A percentile compares a stretch with the other conserved stretches of the same genome.
phyloP scores from a whole-genome alignment of 805 yeast species.

The Gaillardinia entomophila region DNA sequence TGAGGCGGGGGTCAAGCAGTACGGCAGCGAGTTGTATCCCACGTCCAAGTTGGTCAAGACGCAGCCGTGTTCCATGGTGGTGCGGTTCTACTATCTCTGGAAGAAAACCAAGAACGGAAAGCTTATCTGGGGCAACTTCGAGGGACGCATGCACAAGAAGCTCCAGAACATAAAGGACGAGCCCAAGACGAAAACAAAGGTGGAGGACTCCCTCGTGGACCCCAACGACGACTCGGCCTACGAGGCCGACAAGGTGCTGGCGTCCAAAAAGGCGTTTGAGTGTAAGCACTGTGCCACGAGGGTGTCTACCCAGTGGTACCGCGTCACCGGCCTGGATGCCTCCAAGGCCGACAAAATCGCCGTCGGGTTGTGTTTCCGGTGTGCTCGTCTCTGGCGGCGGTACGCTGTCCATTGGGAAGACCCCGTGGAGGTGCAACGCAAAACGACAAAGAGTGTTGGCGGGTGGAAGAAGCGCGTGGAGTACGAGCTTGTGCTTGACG shows the following conservation, averaged over 20 bases:
- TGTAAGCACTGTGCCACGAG: slow-evolving; percentile 72
- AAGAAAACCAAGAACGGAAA: slow-evolving; percentile 77
- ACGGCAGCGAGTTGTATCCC: slow-evolving; percentile 76
- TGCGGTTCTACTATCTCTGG: slow-evolving; percentile 86
- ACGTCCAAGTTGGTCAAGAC: slow-evolving; percentile 67
- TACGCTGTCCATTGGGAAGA: slow-evolving; percentile 86
- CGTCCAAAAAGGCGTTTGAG: slow-evolving; percentile 35
- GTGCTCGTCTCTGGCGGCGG: slow-evolving; percentile 88
- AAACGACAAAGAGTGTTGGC: slow-evolving; percentile 36
- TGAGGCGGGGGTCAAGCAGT: slow-evolving; percentile 65
- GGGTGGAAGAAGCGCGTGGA: slow-evolving; percentile 63
- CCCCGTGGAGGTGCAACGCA: slow-evolving; percentile 60
- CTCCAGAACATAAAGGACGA: slow-evolving; percentile 27
- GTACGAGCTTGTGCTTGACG: slow-evolving; percentile 59
- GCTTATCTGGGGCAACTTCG: slow-evolving; percentile 74
- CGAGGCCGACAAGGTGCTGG: slow-evolving; percentile 46
- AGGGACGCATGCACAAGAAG: slow-evolving; percentile 63
- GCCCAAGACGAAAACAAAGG: slow-evolving; percentile 10
- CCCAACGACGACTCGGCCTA: slow-evolving; percentile 68
- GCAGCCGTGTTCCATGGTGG: slow-evolving; percentile 72
- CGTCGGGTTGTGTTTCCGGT: slow-evolving; percentile 71
- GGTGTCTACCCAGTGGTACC: slow-evolving; percentile 58
- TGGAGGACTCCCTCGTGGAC: slow-evolving; percentile 50
- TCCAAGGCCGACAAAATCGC: slow-evolving; percentile 34
- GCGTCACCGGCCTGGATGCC: slow-evolving; percentile 56